Percentiles rank a stretch among this genome's conserved stretches.
phyloP scores from a whole-genome alignment of 1,284 basidiomycete species.

The Lignosus rhinocerotis region DNA sequence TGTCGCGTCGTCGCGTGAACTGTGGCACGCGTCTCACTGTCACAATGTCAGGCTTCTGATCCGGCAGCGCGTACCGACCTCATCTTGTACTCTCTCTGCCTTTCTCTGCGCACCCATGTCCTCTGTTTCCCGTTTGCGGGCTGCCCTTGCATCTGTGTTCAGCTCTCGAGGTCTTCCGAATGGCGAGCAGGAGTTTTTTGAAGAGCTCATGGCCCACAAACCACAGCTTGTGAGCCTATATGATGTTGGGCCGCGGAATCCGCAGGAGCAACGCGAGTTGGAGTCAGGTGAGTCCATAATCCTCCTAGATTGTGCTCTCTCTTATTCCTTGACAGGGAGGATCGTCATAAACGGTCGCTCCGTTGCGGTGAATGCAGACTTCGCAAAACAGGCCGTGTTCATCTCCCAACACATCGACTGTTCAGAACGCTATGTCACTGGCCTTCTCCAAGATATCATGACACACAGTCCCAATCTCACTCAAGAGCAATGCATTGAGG shows the following conservation, averaged over 20 bases:
- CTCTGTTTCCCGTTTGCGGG: slow-evolving; percentile 43
- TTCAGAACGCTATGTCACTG: slow-evolving; percentile 75
- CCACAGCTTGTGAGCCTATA: slow-evolving; percentile 59
- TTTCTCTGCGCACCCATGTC: slow-evolving; percentile 37
- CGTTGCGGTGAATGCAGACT: slow-evolving; percentile 69
- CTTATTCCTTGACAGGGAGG: slow-evolving; percentile 52
- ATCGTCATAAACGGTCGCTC: slow-evolving; percentile 57
- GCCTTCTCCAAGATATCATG: slow-evolving; percentile 66
- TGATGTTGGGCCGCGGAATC: slow-evolving; percentile 60
- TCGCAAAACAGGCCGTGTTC: slow-evolving; percentile 72
- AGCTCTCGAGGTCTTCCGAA: slow-evolving; percentile 42
- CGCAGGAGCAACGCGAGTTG: slow-evolving; percentile 68
- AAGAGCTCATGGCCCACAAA: slow-evolving; percentile 68
- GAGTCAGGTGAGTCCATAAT: slow-evolving; percentile 59
- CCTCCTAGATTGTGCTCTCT: not conserved
- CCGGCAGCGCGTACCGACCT: slow-evolving; percentile 14
- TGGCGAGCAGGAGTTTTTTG: slow-evolving; percentile 73
- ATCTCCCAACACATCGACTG: slow-evolving; percentile 75
- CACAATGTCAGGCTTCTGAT: not conserved
- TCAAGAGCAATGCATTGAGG: slow-evolving; percentile 58
- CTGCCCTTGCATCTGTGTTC: slow-evolving; percentile 42
- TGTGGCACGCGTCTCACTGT: slow-evolving; percentile 14
- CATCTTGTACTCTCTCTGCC: slow-evolving; percentile 9
- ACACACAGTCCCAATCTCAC: slow-evolving; percentile 62
- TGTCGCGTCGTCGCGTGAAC: slow-evolving; percentile 13